These are phyloP conservation scores for Didymella lethalis DNA, from an alignment of 2,329 filamentous ascomycete genomes.

Conservation along the genomic window DNA sequence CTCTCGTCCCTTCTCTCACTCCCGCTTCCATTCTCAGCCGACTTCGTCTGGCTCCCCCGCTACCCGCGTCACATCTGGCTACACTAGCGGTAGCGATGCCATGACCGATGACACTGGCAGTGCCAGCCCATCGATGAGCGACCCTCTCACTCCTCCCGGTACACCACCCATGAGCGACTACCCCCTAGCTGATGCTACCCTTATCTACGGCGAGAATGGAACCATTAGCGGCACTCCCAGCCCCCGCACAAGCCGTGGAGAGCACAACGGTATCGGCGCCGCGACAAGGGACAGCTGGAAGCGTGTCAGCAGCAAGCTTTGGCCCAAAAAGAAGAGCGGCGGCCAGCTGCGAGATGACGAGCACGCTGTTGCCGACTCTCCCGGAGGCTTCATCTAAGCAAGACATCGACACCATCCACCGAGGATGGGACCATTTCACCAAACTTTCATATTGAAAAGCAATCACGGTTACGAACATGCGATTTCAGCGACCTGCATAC, in stretches of 20 bases:
- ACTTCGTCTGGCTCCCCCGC: slow-evolving; percentile 43
- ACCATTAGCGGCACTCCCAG: slow-evolving; percentile 48
- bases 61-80: slow-evolving; percentile 42
- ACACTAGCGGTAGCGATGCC: slow-evolving; percentile 55
- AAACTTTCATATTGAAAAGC: slow-evolving; percentile 28
- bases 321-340: slow-evolving; percentile 51
- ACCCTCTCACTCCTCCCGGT: slow-evolving; percentile 78
- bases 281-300: slow-evolving; percentile 52
- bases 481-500: slow-evolving; percentile 45
- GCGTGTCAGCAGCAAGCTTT: slow-evolving; percentile 52
- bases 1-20: slow-evolving; percentile 46
- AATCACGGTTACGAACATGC: slow-evolving; percentile 45
- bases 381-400: slow-evolving; percentile 20
- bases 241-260: slow-evolving; percentile 48
- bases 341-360: slow-evolving; percentile 49
- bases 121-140: slow-evolving; percentile 58
- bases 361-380: slow-evolving; percentile 43
- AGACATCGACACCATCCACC: background rate
- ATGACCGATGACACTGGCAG: slow-evolving; percentile 71
- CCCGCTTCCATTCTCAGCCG: slow-evolving; percentile 49
- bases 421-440: slow-evolving; percentile 9
- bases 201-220: slow-evolving; percentile 46
- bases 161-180: slow-evolving; percentile 70
- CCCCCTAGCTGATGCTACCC: slow-evolving; percentile 56
- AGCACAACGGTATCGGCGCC: slow-evolving; percentile 48